Conservation (phyloP, 2,329 filamentous ascomycete genomes). For the Fusarium mundagurra region DNA sequence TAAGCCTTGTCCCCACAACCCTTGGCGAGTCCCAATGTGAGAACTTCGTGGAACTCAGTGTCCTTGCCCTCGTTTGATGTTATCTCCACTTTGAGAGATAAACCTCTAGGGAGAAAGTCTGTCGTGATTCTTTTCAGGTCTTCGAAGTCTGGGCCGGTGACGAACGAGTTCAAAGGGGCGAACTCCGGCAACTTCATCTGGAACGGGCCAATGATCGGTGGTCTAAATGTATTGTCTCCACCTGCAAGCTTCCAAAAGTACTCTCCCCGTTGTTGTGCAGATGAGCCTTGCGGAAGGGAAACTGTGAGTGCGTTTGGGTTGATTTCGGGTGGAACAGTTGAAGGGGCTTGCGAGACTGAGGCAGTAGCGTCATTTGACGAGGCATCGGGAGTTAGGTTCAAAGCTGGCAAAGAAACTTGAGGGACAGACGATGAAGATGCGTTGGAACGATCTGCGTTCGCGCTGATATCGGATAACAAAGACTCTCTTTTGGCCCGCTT, state of each 20-base stretch:
- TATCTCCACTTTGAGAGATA: accelerated
- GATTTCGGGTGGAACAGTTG: accelerated
- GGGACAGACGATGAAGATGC: not conserved
- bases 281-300: accelerated
- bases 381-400: accelerated
- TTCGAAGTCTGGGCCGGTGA: too few species aligned
- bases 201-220: not conserved
- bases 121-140: too few species aligned
- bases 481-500: not conserved
- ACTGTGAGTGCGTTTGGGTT: accelerated
- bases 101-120: accelerated
- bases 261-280: accelerated
- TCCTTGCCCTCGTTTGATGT: too few species aligned
- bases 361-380: too few species aligned
- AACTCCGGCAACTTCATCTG: not conserved
- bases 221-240: accelerated
- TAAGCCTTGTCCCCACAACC: too few species aligned
- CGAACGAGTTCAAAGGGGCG: accelerated
- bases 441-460: not conserved
- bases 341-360: accelerated
- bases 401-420: not conserved
- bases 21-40: too few species aligned
- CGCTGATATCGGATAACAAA: not conserved
- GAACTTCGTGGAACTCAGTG: too few species aligned
- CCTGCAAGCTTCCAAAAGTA: not conserved